These are phyloP conservation scores for Leccinellum rugosiceps DNA, from an alignment of 768 basidiomycete genomes.

Conservation along the genomic window DNA sequence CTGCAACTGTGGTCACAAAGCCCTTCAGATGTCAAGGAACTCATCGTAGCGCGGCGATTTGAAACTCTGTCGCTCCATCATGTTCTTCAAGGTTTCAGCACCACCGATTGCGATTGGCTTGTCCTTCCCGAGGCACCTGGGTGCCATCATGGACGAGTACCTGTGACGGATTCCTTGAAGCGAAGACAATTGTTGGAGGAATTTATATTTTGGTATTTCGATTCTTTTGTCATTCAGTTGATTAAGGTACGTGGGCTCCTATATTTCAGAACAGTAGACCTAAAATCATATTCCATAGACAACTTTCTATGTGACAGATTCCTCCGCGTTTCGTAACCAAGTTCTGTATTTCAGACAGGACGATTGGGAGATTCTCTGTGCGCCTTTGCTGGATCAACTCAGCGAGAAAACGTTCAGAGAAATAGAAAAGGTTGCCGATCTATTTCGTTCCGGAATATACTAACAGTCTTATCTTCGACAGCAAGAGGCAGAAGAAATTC, in stretches of 20 bases:
- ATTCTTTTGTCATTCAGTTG: conserved; percentile 76
- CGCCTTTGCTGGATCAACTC: conserved; percentile 77
- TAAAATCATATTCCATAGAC: conserved; percentile 47
- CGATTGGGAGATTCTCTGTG: conserved; percentile 84
- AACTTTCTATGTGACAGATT: conserved; percentile 92
- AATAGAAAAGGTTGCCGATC: conserved; percentile 55
- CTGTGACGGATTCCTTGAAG: conserved; percentile 68
- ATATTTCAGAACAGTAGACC: neutral
- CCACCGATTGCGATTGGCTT: conserved; percentile 79
- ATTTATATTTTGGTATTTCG: conserved; percentile 93
- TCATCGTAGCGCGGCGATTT: conserved; percentile 73
- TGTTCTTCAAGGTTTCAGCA: conserved; percentile 72
- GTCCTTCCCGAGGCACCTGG: conserved; percentile 39
- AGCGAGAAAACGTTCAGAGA: conserved; percentile 65
- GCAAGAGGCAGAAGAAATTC: conserved; percentile 61
- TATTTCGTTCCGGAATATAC: neutral
- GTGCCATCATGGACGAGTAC: conserved; percentile 45
- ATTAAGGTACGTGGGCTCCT: conserved; percentile 54
- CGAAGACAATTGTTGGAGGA: conserved; percentile 81
- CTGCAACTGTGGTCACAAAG: neutral
- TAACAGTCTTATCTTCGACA: conserved; percentile 27
- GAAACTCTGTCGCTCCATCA: conserved; percentile 78
- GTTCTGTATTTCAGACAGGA: conserved; percentile 93
- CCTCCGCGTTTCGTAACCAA: conserved; percentile 76
- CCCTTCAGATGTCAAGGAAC: conserved; percentile 61